A percentile compares a stretch with the other conserved stretches of the same genome.
phyloP scores from a whole-genome alignment of 106 monocot species.

The Apostasia shenzhenica region DNA sequence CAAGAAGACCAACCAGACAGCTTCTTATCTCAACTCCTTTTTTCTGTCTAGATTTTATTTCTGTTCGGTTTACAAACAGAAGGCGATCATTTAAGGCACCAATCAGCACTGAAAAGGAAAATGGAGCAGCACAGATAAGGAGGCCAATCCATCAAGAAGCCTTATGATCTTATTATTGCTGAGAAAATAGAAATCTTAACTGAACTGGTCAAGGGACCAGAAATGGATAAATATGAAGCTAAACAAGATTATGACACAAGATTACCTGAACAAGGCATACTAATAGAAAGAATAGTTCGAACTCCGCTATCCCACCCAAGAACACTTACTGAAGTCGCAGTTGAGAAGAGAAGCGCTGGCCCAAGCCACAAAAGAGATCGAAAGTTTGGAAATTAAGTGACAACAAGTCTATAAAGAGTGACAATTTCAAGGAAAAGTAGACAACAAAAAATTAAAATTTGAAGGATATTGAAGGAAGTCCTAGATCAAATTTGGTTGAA shows the following conservation, averaged over 20 bases:
- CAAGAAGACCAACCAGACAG: constrained; percentile 89
- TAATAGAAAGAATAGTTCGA: constrained; percentile 72
- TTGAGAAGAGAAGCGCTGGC: constrained; percentile 87
- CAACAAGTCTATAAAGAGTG: too few species aligned
- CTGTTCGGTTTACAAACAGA: constrained; percentile 65
- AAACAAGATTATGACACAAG: too few species aligned
- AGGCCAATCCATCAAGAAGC: too few species aligned
- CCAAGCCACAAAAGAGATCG: constrained; percentile 88
- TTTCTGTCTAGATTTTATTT: constrained; percentile 89
- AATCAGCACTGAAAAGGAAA: constrained; percentile 46
- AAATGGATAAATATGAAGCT: too few species aligned
- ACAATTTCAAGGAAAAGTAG: background rate
- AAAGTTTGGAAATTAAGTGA: constrained; percentile 33
- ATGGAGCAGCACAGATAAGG: background rate
- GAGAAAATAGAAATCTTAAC: background rate
- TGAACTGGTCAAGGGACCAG: background rate
- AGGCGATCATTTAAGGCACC: constrained; percentile 90
- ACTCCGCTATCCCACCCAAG: constrained; percentile 95
- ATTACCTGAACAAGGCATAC: constrained; percentile 72
- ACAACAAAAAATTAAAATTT: background rate
- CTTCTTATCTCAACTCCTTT: constrained; percentile 83
- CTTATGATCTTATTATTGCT: background rate
- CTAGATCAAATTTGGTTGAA: constrained; percentile 63
- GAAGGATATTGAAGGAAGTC: constrained; percentile 89
- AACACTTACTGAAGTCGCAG: constrained; percentile 66